These are phyloP conservation scores for Neospermospora avenae DNA, from an alignment of 2,329 filamentous ascomycete species.

Conservation along the genomic window DNA sequence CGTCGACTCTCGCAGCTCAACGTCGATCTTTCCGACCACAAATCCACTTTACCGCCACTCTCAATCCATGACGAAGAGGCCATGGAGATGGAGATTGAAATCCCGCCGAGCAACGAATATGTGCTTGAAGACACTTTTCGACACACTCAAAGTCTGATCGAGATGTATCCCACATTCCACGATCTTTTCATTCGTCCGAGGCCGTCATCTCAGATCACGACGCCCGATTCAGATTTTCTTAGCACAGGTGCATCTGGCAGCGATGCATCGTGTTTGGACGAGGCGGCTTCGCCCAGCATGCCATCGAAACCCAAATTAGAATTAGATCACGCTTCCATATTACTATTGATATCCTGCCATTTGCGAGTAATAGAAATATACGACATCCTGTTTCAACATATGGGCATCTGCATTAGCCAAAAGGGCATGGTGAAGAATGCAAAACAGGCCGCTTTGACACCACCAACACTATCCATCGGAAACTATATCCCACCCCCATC, in stretches of 20 bases:
- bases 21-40: constrained; percentile 22
- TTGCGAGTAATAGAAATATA: constrained; percentile 27
- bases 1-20: constrained; percentile 24
- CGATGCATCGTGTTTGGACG: not conserved
- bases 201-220: not conserved
- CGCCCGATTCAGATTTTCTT: not conserved
- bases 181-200: constrained; percentile 11
- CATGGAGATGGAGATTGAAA: not conserved
- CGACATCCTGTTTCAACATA: constrained; percentile 25
- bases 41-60: constrained; percentile 21
- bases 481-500: constrained; percentile 18
- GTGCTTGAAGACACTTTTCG: constrained; percentile 21
- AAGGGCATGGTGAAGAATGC: constrained; percentile 8
- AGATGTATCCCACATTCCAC: constrained; percentile 26
- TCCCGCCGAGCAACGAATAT: not conserved
- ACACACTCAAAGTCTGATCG: constrained; percentile 23
- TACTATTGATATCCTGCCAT: constrained; percentile 29
- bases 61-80: constrained; percentile 20
- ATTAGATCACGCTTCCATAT: constrained; percentile 23
- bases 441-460: constrained; percentile 2
- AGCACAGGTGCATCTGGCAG: not conserved
- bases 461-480: constrained; percentile 23
- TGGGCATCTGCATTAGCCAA: constrained; percentile 18
- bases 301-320: not conserved
- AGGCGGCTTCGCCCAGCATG: not conserved